Conservation (phyloP, 306 rosid genomes). For the Corylus americana region DNA sequence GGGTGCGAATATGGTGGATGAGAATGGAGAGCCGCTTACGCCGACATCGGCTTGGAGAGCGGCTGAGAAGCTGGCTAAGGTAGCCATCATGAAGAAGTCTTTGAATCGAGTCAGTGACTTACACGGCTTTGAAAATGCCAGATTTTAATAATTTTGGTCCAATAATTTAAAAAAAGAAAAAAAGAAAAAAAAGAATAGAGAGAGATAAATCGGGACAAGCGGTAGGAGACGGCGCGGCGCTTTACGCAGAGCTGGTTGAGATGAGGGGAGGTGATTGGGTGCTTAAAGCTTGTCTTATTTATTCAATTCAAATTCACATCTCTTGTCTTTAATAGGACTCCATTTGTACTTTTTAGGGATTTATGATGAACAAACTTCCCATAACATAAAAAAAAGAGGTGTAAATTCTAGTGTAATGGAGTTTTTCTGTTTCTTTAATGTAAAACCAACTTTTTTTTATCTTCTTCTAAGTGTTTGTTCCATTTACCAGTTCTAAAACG, state of each 20-base stretch:
- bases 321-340: slow-evolving; percentile 15
- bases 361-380: background rate
- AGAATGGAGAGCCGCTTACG: slow-evolving; percentile 78
- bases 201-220: slow-evolving; percentile 33
- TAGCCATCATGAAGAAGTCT: slow-evolving; percentile 75
- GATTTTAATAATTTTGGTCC: slow-evolving; percentile 43
- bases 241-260: slow-evolving; percentile 22
- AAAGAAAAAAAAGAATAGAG: background rate
- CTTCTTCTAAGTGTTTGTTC: too few relatives aligned
- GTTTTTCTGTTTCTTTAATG: background rate
- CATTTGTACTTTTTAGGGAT: background rate
- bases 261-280: background rate
- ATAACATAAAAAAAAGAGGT: background rate
- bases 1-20: slow-evolving; percentile 38
- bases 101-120: slow-evolving; percentile 72
- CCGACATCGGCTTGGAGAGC: slow-evolving; percentile 88
- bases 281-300: slow-evolving; percentile 25
- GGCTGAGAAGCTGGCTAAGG: slow-evolving; percentile 81
- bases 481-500: too few relatives aligned
- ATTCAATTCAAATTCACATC: background rate
- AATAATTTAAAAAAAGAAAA: too few relatives aligned
- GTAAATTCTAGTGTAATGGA: slow-evolving; percentile 16
- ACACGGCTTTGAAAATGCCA: slow-evolving; percentile 91
- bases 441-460: background rate
- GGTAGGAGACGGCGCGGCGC: slow-evolving; percentile 44